Base-by-base conservation (phyloP, 2,329 filamentous ascomycete species). In the Grosmannia huntii region DNA sequence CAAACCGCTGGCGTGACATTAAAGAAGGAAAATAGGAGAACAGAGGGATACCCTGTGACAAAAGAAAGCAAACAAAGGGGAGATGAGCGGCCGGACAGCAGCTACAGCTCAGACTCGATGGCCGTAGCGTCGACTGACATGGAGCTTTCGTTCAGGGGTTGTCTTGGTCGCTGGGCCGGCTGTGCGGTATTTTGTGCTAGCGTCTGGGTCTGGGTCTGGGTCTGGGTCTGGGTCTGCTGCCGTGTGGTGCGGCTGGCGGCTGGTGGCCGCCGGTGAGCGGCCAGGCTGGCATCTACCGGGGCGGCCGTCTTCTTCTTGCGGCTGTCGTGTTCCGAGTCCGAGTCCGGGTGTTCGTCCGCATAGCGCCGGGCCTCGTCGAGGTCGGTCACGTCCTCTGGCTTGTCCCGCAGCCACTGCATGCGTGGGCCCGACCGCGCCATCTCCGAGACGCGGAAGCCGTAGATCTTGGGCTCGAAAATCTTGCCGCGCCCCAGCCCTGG, bases 391-490 rank as follows among this genome's bases (percentile, higher is more conserved):
- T 96, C 83, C 16, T 78, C 76, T 0, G 94, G 94, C 68, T 90
- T 87, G 72, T 87, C 85, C 64, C 94, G 84, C 65, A 99, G 75
- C 94, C 94, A 99, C 69, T 91, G 90, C 94, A 99, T 99, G 61
- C 94, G 82, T 14, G 94, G 94, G 0, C 94, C 94, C 27, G 89
- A 90, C 64, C 88, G 84, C 49, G 94, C 89, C 59, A 91, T 80
- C 72, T 97, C 94, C 21, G 89, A 92, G 25, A 99, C 94, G 61
- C 87, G 83, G 76, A 99, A 99, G 31, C 94, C 94, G 72, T 97
- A 99, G 69, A 99, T 97, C 64, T 86, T 87, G 60, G 94, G 90
- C 69, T 96, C 90, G 73, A 97, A 97, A 66, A 96, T 89, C 70
- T 85, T 90, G 60, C 84, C 83, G 54, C 76, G 76, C 12, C 94